A percentile compares a stretch with the other conserved stretches of the same genome.
These are phyloP conservation scores for Chlamydomonas reinhardtii DNA, from an alignment of 163 green algal species.

Conservation along the genomic window DNA sequence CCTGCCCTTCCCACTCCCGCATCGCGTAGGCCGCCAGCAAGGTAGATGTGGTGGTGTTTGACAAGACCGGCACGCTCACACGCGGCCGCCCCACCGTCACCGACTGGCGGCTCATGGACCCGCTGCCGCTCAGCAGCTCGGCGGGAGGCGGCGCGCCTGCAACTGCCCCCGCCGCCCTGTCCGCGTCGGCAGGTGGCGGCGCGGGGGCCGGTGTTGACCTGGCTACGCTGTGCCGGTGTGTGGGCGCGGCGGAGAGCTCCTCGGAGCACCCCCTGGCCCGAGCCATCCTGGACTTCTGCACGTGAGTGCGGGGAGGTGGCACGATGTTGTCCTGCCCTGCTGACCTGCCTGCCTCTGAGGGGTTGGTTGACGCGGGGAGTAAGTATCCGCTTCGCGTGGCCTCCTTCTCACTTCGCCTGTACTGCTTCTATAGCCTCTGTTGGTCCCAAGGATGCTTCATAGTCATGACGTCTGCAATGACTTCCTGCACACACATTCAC, in stretches of 20 bases:
- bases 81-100: conserved; percentile 63
- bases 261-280: conserved; percentile 94
- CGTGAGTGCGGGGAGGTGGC: no score
- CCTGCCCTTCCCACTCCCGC: background rate
- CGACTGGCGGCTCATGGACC: background rate
- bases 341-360: no score
- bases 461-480: no score
- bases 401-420: no score
- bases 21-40: conserved; percentile 87
- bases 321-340: no score
- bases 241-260: conserved; percentile 82
- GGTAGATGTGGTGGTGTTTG: conserved; percentile 92
- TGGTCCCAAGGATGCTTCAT: no score
- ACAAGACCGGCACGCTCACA: conserved; percentile 99
- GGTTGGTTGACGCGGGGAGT: no score
- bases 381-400: no score
- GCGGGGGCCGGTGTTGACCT: conserved; percentile 26
- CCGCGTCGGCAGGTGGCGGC: background rate
- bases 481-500: no score
- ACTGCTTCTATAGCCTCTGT: no score
- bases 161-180: background rate
- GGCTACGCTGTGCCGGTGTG: conserved; percentile 61
- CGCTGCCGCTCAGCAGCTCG: no score
- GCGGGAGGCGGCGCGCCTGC: background rate
- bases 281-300: conserved; percentile 79